These are phyloP conservation scores for Nepenthes alata DNA, from an alignment of 179 eudicot species.

Conservation along the genomic window DNA sequence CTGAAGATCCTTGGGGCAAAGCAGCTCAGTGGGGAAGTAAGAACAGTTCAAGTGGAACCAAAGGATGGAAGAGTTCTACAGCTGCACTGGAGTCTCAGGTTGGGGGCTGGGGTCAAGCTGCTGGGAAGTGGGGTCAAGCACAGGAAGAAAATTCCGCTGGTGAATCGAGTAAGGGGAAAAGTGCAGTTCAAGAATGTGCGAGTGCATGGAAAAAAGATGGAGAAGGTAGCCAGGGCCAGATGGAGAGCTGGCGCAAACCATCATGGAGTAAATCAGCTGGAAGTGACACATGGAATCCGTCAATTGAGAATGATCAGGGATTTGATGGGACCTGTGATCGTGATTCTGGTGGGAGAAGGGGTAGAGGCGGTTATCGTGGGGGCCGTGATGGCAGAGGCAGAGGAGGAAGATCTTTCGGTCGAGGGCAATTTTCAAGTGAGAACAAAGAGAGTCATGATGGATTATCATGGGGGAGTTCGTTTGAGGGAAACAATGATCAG, in stretches of 20 bases:
- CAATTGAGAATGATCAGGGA: constrained; percentile 16
- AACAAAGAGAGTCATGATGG: constrained; percentile 10
- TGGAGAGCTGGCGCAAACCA: constrained; percentile 6
- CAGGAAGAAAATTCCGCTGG: neutral
- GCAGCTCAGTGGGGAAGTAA: constrained; percentile 15
- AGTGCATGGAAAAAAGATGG: constrained; percentile 12
- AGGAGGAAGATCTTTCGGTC: constrained; percentile 25
- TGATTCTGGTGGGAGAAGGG: constrained; percentile 37
- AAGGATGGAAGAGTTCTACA: constrained; percentile 19
- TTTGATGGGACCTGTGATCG: constrained; percentile 10
- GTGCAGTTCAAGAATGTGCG: constrained; percentile 8
- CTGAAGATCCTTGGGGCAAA: constrained; percentile 28
- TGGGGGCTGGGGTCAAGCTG: constrained; percentile 21
- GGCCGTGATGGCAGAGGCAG: constrained; percentile 27
- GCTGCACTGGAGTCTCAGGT: constrained; percentile 16
- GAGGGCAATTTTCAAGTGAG: constrained; percentile 14
- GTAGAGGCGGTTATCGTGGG: constrained; percentile 31
- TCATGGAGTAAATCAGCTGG: constrained; percentile 8
- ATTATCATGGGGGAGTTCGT: constrained; percentile 4
- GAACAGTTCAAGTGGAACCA: constrained; percentile 17
- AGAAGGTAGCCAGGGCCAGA: constrained; percentile 4
- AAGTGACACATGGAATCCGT: constrained; percentile 3
- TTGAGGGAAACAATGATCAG: neutral
- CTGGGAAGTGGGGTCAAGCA: constrained; percentile 4
- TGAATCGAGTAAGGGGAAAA: constrained; percentile 10